Percentiles rank a stretch among this genome's conserved stretches.
phyloP scores from a whole-genome alignment of 192 early-diverging fungal species.

The Podila horticola region DNA sequence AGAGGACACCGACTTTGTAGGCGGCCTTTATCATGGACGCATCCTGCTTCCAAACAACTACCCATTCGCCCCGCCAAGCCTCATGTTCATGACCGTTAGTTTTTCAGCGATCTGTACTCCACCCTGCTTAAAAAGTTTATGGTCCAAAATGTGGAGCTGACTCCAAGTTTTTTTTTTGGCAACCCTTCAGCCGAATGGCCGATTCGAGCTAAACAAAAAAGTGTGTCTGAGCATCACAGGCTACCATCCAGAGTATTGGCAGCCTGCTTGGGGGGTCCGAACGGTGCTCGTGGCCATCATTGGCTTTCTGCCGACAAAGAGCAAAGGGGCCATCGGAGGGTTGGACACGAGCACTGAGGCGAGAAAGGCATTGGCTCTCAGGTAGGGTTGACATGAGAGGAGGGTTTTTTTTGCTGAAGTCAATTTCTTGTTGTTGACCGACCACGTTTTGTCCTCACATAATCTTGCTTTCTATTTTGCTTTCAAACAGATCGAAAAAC shows the following conservation, averaged over 20 bases:
- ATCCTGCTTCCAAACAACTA: slow-evolving; percentile 93
- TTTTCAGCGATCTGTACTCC: not conserved
- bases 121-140: no score
- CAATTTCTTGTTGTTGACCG: no score
- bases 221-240: slow-evolving; percentile 95
- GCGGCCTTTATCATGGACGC: slow-evolving; percentile 90
- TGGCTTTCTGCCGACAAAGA: slow-evolving; percentile 89
- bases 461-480: not conserved
- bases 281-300: slow-evolving; percentile 91
- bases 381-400: slow-evolving; percentile 36
- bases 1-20: slow-evolving; percentile 85
- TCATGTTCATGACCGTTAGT: slow-evolving; percentile 78
- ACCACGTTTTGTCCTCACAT: not conserved
- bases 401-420: no score
- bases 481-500: slow-evolving; percentile 42
- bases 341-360: slow-evolving; percentile 76
- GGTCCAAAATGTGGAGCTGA: no score
- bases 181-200: slow-evolving; percentile 69
- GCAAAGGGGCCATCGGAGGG: slow-evolving; percentile 83
- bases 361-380: slow-evolving; percentile 66
- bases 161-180: no score
- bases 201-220: slow-evolving; percentile 95
- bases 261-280: slow-evolving; percentile 97
- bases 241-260: slow-evolving; percentile 95
- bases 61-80: slow-evolving; percentile 90